Percentiles rank a stretch among this genome's conserved stretches.
Evolutionary conservation across 2,329 filamentous ascomycete genomes (phyloP).

Genomic region (Xylariomycetidae sp.): DNA sequence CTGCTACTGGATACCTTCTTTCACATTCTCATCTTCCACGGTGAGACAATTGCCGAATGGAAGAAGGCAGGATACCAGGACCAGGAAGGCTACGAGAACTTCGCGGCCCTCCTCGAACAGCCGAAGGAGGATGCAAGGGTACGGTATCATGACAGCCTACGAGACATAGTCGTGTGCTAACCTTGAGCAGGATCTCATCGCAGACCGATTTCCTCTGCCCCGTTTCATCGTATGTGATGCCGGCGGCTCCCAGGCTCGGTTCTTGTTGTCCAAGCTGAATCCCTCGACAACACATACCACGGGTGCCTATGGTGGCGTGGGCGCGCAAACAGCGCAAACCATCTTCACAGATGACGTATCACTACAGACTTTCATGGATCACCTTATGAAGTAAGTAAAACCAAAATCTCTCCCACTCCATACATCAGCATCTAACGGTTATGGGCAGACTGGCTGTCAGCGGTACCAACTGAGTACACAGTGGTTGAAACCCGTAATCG

Average conservation of each 20-base stretch:
- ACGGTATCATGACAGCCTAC: constrained; percentile 31
- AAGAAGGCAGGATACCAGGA: constrained; percentile 97
- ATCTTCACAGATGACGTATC: constrained; percentile 99
- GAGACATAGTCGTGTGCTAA: constrained; percentile 17
- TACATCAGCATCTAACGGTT: too few relatives aligned
- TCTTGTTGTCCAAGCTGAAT: constrained; percentile 94
- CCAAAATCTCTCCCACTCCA: too few relatives aligned
- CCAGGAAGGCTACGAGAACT: constrained; percentile 97
- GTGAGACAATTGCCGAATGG: constrained; percentile 97
- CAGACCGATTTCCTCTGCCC: constrained; percentile 95
- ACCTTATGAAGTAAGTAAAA: constrained; percentile 93
- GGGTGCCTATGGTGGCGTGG: constrained; percentile 83
- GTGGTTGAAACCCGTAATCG: too few relatives aligned
- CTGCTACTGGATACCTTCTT: constrained; percentile 97
- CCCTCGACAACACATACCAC: constrained; percentile 95
- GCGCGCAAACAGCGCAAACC: constrained; percentile 83
- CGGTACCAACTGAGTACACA: constrained; percentile 57
- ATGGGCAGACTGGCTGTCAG: constrained; percentile 60
- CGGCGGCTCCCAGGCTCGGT: constrained; percentile 96
- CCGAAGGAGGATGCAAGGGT: constrained; percentile 96
- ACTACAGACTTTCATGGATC: constrained; percentile 98
- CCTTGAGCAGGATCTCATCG: constrained; percentile 73
- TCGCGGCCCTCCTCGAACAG: constrained; percentile 78
- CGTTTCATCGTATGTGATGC: constrained; percentile 98
- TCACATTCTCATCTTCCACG: constrained; percentile 98